Percentiles rank a stretch among this genome's conserved stretches.
Evolutionary conservation across 1,139 yeast genomes (phyloP).

Genomic region (Pichia sp.): DNA sequence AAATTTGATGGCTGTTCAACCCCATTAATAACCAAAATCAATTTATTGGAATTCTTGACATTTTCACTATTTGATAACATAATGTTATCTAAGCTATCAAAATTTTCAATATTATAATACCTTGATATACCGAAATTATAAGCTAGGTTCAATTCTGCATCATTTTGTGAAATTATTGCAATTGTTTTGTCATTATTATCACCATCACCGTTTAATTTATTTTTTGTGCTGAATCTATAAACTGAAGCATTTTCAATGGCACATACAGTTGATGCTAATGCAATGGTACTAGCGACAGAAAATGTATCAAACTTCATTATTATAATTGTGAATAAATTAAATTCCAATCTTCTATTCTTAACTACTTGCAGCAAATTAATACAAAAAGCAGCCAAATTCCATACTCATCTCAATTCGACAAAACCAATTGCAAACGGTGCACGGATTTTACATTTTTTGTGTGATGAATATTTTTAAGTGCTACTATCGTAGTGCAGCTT

Average conservation of each 20-base stretch:
- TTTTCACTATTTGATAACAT: constrained; percentile 21
- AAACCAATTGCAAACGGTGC: not conserved
- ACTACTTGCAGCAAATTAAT: not conserved
- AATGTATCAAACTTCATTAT: not conserved
- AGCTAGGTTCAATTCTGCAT: constrained; percentile 33
- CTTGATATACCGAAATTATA: constrained; percentile 38
- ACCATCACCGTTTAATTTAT: not conserved
- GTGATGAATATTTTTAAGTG: not conserved
- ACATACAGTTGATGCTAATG: constrained; percentile 6
- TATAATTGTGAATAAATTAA: not conserved
- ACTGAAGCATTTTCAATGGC: constrained; percentile 26
- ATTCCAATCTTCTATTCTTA: not conserved
- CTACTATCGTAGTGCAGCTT: not conserved
- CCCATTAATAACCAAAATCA: constrained; percentile 39
- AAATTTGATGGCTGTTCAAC: constrained; percentile 31
- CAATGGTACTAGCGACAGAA: not conserved
- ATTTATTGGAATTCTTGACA: constrained; percentile 23
- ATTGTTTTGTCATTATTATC: not conserved
- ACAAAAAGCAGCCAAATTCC: not conserved
- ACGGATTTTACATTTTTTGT: not conserved
- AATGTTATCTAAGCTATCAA: constrained; percentile 26
- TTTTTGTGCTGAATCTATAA: constrained; percentile 16
- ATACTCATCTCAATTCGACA: not conserved
- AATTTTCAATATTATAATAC: constrained; percentile 30
- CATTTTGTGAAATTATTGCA: constrained; percentile 20